Conservation (phyloP, 768 basidiomycete genomes). For the Mycena polygramma region DNA sequence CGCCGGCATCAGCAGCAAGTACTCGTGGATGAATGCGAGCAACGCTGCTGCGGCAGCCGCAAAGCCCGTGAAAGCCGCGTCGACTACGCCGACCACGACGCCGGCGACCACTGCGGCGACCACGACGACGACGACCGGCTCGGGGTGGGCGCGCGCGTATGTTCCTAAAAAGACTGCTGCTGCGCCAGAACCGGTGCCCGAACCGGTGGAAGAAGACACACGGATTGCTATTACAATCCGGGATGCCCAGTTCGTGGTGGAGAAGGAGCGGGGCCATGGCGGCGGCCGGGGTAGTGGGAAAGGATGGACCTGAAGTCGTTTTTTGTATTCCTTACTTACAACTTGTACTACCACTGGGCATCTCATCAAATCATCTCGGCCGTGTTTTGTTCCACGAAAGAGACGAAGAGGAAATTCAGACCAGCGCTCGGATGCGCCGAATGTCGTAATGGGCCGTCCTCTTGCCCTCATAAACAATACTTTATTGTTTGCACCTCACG, state of each 20-base stretch:
- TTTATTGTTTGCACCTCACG: no score
- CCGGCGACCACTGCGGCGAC: conserved; percentile 46
- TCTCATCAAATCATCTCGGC: no score
- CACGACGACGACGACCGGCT: conserved; percentile 33
- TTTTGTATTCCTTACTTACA: not conserved
- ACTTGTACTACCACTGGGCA: no score
- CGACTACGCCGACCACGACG: conserved; percentile 47
- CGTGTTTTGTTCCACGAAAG: no score
- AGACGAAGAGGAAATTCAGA: no score
- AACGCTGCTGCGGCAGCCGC: conserved; percentile 58
- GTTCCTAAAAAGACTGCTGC: conserved; percentile 64
- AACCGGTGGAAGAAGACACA: conserved; percentile 66
- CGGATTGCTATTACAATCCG: conserved; percentile 74
- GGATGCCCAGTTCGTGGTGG: conserved; percentile 89
- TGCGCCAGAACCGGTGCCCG: conserved; percentile 45
- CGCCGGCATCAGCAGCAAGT: conserved; percentile 86
- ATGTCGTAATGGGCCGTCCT: no score
- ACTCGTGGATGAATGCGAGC: conserved; percentile 89
- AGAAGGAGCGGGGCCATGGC: conserved; percentile 86
- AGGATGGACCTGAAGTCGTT: conserved; percentile 65
- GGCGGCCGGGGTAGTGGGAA: conserved; percentile 82
- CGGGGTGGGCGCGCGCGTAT: conserved; percentile 61
- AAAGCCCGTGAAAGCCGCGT: conserved; percentile 51
- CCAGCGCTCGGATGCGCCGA: no score
- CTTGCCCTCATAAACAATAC: no score